Evolutionary conservation across 148 eudicot species (phyloP), one percentile per base, ranked within the genome.

Genomic region (Fagopyrum homotropicum): DNA sequence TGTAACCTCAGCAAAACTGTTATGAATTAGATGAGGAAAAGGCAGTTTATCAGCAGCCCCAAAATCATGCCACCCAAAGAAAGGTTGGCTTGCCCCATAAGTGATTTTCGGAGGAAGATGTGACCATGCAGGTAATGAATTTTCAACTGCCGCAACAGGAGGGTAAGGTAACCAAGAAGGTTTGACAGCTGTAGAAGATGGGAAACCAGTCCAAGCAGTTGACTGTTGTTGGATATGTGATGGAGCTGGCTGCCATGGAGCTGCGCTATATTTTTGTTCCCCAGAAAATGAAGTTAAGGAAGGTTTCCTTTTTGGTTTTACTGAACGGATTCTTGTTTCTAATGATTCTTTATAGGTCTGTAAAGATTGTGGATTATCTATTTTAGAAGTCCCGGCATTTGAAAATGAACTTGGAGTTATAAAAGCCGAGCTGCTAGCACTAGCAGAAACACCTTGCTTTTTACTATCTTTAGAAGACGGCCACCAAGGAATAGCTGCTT

Each of bases 401-500:
- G 80, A 6, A 9, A 76, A 72, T 12, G 46, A 19, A 26, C 72
- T 40, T 6, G 60, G 51, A 80, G n/a, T 61, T 64, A 82, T 73
- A 49, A 44, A 3, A 54, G 74, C 19, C 72, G 86, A 81, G 73
- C 68, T 79, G 61, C 70, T 79, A 10, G 82, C 30, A 68, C 70
- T 79, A 10, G 82, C 30, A 55, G 82, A 35, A 74, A 75, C 72
- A 22, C 78, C 47, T 54, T 77, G 78, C 60, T 80, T 75, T 43
- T 81, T 75, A 75, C 55, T 80, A 72, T 4, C 74, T 16, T 64
- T 9, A 44, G 82, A 61, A 73, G 54, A 72, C n/a, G 85, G 78
- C 80, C 91, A 84, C 90, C 87, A 89, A 69, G 90, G 86, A 68
- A 89, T 73, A 5, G 85, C 72, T 72, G 84, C 93, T 84, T 93